phyloP scores from a whole-genome alignment of 2,329 filamentous ascomycete genomes.

The Cladosporium sp. region DNA sequence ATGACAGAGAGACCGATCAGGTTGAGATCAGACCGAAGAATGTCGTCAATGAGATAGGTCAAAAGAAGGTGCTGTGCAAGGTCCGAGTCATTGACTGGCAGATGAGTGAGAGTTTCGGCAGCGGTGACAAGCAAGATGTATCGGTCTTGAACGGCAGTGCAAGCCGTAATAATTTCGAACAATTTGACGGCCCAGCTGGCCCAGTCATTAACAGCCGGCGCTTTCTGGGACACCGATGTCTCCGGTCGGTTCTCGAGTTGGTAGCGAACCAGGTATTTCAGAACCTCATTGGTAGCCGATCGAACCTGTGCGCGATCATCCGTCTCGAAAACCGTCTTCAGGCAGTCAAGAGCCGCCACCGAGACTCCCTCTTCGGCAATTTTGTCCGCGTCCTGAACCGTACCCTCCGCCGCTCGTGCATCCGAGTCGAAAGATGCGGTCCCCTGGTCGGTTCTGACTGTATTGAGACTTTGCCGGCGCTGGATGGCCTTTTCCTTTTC shows the following conservation, averaged over 20 bases:
- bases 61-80: conserved; percentile 69
- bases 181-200: conserved; percentile 71
- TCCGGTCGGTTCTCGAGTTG: conserved; percentile 15
- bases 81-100: conserved; percentile 60
- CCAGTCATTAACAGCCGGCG: conserved; percentile 27
- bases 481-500: conserved; percentile 59
- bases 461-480: conserved; percentile 72
- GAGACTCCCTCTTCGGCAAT: conserved; percentile 84
- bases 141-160: conserved; percentile 90
- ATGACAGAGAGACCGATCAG: conserved; percentile 94
- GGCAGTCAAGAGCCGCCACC: conserved; percentile 73
- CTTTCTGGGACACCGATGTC: conserved; percentile 35
- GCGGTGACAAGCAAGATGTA: conserved; percentile 82
- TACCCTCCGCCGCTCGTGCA: conserved; percentile 63
- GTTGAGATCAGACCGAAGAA: conserved; percentile 83
- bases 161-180: conserved; percentile 71
- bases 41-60: conserved; percentile 69
- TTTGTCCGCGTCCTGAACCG: conserved; percentile 80
- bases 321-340: conserved; percentile 77
- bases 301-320: conserved; percentile 79
- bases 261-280: conserved; percentile 60
- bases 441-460: conserved; percentile 56
- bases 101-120: conserved; percentile 67
- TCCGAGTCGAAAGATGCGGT: conserved; percentile 38
- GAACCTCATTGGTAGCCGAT: conserved; percentile 63